Evolutionary conservation across 345 rosid genomes (phyloP), one percentile per base, ranked within the genome.

Genomic region (Clarkia xantiana): DNA sequence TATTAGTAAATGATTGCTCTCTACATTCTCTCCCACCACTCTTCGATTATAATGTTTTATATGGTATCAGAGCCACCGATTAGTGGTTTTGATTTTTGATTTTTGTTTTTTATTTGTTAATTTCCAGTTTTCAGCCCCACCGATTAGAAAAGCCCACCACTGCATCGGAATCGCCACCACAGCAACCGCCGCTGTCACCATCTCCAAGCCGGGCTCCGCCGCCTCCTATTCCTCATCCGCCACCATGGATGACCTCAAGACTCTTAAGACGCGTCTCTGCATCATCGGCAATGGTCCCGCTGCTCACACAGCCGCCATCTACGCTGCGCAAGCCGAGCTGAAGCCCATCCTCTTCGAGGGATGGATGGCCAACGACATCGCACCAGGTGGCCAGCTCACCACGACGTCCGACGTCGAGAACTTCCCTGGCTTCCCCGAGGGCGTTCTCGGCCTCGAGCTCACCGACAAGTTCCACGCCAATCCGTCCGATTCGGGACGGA

Each of bases 301-400:
- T 0, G 99, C 84, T 10, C 96, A 93, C 75, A 93, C 99, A 10
- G 96, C 99, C 18, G 96, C 99, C 48, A 87, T 87, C 59, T 93
- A 93, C 61, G 81, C 99, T 15, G 65, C 96, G 25, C 74, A 95
- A 29, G 99, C 99, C 0, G 90, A 84, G 71, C 86, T 93, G 20
- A 81, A 84, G 68, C 96, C 99, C 34, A 62, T 93, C 39, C 81
- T 93, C 48, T 87, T 93, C 59, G 96, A 93, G 54, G 96, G 99
- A 2, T 93, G 95, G 95, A 93, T 87, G 96, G 99, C 99, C 62
- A 87, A 93, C 67, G 90, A 81, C 44, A 84, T 93, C 55, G 99
- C 95, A 17, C 96, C 99, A 2, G 99, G 99, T 1, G 96, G 96
- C 14, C 99, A 93, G 54, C 82, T 93, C 51, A 93, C 99, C 10